These are phyloP conservation scores for Hymenoscyphus fraxineus DNA, from an alignment of 2,329 filamentous ascomycete genomes.

Conservation along the genomic window DNA sequence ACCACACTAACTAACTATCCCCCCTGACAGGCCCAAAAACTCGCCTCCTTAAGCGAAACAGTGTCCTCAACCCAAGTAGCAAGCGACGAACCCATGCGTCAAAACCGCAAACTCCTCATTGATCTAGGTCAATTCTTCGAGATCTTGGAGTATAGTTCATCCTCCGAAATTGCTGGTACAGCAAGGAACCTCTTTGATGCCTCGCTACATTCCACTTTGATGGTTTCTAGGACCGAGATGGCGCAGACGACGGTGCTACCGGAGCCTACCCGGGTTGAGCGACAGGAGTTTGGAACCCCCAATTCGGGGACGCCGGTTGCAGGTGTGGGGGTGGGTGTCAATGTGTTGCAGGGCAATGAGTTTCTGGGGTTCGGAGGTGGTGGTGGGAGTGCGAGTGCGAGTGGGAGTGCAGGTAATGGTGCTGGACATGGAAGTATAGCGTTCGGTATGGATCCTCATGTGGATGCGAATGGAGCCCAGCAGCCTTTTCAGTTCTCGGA, in stretches of 20 bases:
- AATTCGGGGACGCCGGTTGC: constrained; percentile 25
- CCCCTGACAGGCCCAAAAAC: constrained; percentile 38
- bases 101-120: constrained; percentile 39
- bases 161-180: constrained; percentile 36
- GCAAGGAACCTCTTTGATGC: constrained; percentile 41
- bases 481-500: constrained; percentile 31
- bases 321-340: constrained; percentile 12
- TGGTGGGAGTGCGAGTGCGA: neutral
- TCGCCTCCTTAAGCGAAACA: constrained; percentile 41
- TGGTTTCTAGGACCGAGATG: constrained; percentile 36
- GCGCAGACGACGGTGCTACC: constrained; percentile 42
- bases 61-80: constrained; percentile 43
- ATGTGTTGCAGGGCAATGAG: neutral
- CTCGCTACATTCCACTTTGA: constrained; percentile 35
- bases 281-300: constrained; percentile 27
- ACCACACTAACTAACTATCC: neutral
- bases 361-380: neutral
- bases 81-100: constrained; percentile 27
- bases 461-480: neutral
- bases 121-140: constrained; percentile 47
- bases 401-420: neutral
- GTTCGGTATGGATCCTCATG: no score
- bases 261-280: constrained; percentile 40
- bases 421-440: neutral
- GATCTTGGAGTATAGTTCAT: constrained; percentile 45